phyloP scores from a whole-genome alignment of 176 grass and related monocot species.

The Secale cereale region DNA sequence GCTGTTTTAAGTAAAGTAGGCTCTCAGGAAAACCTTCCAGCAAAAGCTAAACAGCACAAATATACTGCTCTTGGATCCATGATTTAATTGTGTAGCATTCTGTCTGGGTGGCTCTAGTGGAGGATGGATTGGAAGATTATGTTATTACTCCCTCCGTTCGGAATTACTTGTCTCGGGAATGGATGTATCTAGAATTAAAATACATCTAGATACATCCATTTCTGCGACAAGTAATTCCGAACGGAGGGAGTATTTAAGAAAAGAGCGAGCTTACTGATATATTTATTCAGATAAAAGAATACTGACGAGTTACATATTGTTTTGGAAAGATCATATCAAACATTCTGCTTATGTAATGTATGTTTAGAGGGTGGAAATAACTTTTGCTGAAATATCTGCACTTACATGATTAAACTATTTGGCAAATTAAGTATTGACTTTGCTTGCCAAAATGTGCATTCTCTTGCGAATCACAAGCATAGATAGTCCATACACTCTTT shows the following conservation, averaged over 20 bases:
- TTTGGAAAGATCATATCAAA: constrained; percentile 2
- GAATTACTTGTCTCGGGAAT: no score
- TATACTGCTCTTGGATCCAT: background rate
- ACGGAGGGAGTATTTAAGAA: no score
- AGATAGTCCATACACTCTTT: background rate
- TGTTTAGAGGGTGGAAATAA: background rate
- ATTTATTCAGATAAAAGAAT: background rate
- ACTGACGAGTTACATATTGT: background rate
- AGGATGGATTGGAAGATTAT: background rate
- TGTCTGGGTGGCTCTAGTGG: background rate
- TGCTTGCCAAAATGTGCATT: constrained; percentile 3
- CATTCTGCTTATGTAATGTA: background rate
- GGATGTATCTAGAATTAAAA: no score
- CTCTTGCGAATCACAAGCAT: background rate
- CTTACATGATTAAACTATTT: background rate
- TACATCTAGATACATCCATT: no score
- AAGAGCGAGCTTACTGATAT: background rate
- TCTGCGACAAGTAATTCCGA: no score
- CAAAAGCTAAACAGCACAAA: background rate
- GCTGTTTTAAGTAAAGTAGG: background rate
- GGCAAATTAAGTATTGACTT: background rate
- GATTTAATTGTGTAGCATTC: background rate
- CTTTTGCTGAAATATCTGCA: background rate
- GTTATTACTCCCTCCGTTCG: no score
- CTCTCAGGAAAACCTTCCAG: background rate